These are phyloP conservation scores for Alliaria petiolata DNA, from an alignment of 345 rosid genomes.

Conservation along the genomic window DNA sequence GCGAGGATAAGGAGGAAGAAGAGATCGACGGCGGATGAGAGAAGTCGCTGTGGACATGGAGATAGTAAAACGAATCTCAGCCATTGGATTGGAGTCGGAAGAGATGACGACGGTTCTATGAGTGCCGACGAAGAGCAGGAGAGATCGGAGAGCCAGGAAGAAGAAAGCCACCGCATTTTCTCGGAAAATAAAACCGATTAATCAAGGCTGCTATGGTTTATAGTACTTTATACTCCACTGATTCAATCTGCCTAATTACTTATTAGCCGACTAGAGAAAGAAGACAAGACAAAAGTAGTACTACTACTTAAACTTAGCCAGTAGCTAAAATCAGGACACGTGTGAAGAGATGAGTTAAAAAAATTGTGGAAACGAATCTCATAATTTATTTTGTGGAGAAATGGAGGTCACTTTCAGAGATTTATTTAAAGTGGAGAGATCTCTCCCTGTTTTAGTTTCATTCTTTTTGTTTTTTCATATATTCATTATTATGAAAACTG, in stretches of 20 bases:
- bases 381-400: no score
- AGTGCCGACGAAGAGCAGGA: conserved; percentile 15
- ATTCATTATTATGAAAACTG: no score
- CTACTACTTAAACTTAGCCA: no score
- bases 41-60: conserved; percentile 77
- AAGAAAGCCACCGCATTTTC: conserved; percentile 29
- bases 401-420: conserved; percentile 9
- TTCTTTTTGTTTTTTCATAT: neutral
- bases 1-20: conserved; percentile 42
- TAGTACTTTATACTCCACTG: no score
- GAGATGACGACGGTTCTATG: conserved; percentile 26
- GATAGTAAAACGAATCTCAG: conserved; percentile 66
- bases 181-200: neutral
- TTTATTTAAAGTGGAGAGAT: neutral
- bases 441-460: neutral
- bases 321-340: no score
- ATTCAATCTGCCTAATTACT: no score
- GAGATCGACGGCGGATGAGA: conserved; percentile 49
- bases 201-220: no score
- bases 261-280: no score
- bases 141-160: conserved; percentile 26
- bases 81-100: conserved; percentile 58
- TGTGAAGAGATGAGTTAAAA: no score
- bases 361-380: no score
- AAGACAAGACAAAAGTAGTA: no score